Conservation (phyloP, 2,329 filamentous ascomycete genomes). For the Fusarium sp. region DNA sequence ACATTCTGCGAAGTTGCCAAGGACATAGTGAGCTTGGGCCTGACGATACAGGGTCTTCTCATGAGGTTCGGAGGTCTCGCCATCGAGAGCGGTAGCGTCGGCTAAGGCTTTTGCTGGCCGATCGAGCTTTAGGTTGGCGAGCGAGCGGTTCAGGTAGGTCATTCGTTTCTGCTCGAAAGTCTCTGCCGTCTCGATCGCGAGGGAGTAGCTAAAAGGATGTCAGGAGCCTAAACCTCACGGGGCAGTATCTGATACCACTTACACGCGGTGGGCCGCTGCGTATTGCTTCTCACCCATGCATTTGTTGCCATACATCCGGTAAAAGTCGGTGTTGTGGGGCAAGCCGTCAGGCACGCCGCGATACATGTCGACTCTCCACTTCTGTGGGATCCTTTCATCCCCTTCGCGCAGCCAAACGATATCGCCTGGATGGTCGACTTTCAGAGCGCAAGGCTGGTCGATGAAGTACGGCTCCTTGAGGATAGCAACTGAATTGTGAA, state of each 20-base stretch:
- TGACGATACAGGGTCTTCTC: constrained; percentile 60
- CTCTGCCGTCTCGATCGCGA: not conserved
- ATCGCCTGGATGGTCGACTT: constrained; percentile 66
- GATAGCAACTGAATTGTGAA: constrained; percentile 48
- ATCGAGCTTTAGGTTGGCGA: constrained; percentile 49
- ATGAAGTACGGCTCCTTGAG: constrained; percentile 67
- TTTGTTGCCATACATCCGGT: constrained; percentile 50
- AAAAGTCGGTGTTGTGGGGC: not conserved
- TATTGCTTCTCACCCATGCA: constrained; percentile 45
- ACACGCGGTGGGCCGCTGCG: constrained; percentile 50
- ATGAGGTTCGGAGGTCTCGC: constrained; percentile 38
- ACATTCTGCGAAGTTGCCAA: constrained; percentile 54
- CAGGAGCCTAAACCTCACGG: not conserved
- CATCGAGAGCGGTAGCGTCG: constrained; percentile 42
- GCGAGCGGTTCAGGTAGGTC: constrained; percentile 53
- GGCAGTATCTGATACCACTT: constrained; percentile 5
- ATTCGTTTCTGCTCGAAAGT: constrained; percentile 49
- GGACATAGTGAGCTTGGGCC: constrained; percentile 58
- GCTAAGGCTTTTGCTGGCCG: constrained; percentile 48
- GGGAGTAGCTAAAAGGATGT: not conserved
- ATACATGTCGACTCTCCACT: constrained; percentile 47
- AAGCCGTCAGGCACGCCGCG: not conserved
- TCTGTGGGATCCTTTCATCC: constrained; percentile 54
- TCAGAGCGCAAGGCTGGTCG: constrained; percentile 56
- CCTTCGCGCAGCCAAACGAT: constrained; percentile 53